Base-by-base conservation (phyloP, 2,329 filamentous ascomycete genomes). In the Fusarium equiseti region DNA sequence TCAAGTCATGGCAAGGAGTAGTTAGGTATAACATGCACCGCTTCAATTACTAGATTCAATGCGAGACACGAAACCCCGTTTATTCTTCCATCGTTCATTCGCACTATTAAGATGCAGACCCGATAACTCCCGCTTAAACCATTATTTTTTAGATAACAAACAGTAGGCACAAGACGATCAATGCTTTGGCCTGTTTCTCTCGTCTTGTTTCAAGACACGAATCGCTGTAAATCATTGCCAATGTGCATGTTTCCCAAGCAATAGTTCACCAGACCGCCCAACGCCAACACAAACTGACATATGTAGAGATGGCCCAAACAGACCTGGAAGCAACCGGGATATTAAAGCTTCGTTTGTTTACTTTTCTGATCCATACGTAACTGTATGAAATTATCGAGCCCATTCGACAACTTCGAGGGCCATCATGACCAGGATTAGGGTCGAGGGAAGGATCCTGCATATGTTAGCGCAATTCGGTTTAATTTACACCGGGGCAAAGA, bases 351-450 rank as follows among this genome's bases (percentile, higher is more conserved):
- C 32, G 8, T 51, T 46, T 29, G 31, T 54, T 46, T 45, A 45
- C 45, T 59, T 44, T 38, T 56, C 45, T 16, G 22, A 43, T 45
- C 38, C 43, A 27, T 29, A 35, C n/a, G 49, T 35, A 7, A 10
- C 27, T 26, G 18, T 18, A 18, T 8, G 16, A 12, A 16, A 65
- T 76, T 76, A 75, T 16, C 68, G 78, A 8, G 94, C 92, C 95
- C 95, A 98, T 77, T 97, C 92, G 8, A 98, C 90, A 4, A 96
- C 94, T 80, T 98, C 94, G 52, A 99, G 85, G 22, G 95, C 96
- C 77, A 92, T 88, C 88, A 98, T 92, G 58, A 99, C 96, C 45
- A 98, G 87, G 38, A 97, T 78, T 44, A 99, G 87, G 3, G 96
- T 99, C 42, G 94, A 97, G 3, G 96, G 96, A 53, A 99, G 87